phyloP scores from a whole-genome alignment of 2,329 filamentous ascomycete genomes.

The Decorospora gaudefroyi region DNA sequence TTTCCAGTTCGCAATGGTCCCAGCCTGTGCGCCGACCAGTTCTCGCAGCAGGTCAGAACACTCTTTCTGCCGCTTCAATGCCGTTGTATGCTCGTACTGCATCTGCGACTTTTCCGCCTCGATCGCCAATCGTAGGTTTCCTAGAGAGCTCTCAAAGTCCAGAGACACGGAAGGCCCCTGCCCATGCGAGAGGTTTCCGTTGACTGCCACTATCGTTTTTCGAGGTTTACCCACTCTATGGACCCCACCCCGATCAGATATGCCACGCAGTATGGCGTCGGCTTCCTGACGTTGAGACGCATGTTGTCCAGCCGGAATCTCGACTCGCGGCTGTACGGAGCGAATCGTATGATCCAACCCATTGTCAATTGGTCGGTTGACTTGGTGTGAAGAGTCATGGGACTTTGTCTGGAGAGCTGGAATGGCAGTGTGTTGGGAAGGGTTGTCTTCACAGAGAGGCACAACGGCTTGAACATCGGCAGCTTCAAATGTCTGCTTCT shows the following conservation, averaged over 20 bases:
- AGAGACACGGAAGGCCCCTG: neutral
- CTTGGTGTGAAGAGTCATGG: neutral
- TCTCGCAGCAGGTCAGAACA: conserved; percentile 13
- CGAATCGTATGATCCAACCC: neutral
- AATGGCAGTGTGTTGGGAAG: neutral
- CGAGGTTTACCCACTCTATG: conserved; percentile 17
- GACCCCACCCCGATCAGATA: neutral
- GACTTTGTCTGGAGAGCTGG: too few relatives aligned
- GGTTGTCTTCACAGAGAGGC: neutral
- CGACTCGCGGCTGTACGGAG: neutral
- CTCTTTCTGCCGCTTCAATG: conserved; percentile 13
- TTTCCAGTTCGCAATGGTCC: conserved; percentile 17
- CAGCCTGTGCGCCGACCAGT: conserved; percentile 10
- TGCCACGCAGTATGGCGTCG: conserved; percentile 1
- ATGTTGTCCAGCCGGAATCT: neutral
- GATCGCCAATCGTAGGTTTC: conserved; percentile 15
- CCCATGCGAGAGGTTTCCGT: neutral
- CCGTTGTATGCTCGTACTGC: conserved; percentile 11
- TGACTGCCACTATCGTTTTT: conserved; percentile 7
- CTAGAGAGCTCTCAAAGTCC: conserved; percentile 11
- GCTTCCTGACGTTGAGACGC: neutral
- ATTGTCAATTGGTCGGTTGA: neutral
- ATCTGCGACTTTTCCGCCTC: conserved; percentile 16
- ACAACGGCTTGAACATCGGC: neutral
- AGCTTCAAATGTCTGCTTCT: neutral